Conservation (phyloP, 805 yeast genomes). For the Candida multigemmis region DNA sequence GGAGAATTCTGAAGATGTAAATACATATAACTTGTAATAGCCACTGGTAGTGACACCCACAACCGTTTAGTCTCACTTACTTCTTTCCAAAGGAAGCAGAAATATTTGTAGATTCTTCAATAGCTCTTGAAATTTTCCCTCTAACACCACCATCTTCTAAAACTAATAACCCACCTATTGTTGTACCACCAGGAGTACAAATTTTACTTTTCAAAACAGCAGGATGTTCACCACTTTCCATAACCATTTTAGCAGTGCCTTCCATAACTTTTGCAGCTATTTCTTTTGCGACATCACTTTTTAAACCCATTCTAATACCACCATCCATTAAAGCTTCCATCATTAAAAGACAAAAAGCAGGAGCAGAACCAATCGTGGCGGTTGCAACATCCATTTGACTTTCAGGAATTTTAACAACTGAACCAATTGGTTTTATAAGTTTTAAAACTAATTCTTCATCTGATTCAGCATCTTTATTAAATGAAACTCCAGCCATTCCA, state of each 20-base stretch:
- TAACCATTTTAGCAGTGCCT: slow-evolving; percentile 89
- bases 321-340: slow-evolving; percentile 91
- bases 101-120: slow-evolving; percentile 85
- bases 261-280: slow-evolving; percentile 91
- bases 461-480: slow-evolving; percentile 41
- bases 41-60: too few species aligned
- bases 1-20: too few species aligned
- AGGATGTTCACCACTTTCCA: slow-evolving; percentile 77
- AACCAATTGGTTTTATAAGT: slow-evolving; percentile 58
- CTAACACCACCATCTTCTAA: slow-evolving; percentile 91
- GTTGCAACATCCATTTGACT: slow-evolving; percentile 96
- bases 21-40: too few species aligned
- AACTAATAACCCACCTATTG: slow-evolving; percentile 87
- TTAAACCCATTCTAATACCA: slow-evolving; percentile 90
- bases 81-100: slow-evolving; percentile 45
- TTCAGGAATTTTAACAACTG: slow-evolving; percentile 66
- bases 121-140: slow-evolving; percentile 78
- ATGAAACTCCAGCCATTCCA: slow-evolving; percentile 91
- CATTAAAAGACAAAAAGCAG: slow-evolving; percentile 85
- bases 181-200: slow-evolving; percentile 97
- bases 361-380: slow-evolving; percentile 91
- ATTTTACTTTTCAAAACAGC: slow-evolving; percentile 79
- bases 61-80: too few species aligned
- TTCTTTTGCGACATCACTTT: slow-evolving; percentile 69
- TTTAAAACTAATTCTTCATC: slow-evolving; percentile 39